Percentiles rank a stretch among this genome's conserved stretches.
Conservation (phyloP, 2,329 filamentous ascomycete genomes). For the Pseudogymnoascus sp. region DNA sequence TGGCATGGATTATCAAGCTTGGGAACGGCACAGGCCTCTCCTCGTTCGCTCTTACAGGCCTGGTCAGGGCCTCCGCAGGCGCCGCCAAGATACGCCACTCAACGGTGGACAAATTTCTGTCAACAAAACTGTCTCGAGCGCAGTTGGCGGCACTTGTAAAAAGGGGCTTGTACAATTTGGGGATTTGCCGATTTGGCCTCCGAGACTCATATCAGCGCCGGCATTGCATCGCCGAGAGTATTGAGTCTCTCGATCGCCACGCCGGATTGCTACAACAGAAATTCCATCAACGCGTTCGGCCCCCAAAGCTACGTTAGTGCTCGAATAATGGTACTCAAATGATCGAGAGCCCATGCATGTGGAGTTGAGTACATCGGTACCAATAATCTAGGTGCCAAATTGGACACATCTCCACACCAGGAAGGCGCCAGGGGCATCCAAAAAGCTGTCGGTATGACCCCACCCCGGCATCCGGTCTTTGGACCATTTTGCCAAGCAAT, state of each 20-base stretch:
- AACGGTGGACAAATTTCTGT: conserved; percentile 4
- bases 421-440: conserved; percentile 1
- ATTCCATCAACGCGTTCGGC: neutral
- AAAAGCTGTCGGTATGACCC: neutral
- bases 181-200: neutral
- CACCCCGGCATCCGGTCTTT: neutral
- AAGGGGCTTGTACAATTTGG: neutral
- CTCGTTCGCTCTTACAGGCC: neutral
- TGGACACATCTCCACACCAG: conserved; percentile 8
- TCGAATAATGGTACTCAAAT: neutral
- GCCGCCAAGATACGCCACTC: conserved; percentile 2
- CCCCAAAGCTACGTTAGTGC: neutral
- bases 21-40: neutral
- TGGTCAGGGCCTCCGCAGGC: neutral
- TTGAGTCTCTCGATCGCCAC: neutral
- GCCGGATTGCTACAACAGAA: neutral
- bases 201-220: neutral
- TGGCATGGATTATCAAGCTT: neutral
- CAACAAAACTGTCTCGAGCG: conserved; percentile 6
- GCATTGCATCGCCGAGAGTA: neutral
- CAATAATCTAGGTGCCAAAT: conserved; percentile 8
- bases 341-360: conserved; percentile 6
- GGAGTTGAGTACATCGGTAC: conserved; percentile 5
- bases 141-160: conserved; percentile 1
- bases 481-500: conserved; percentile 3